phyloP scores from a whole-genome alignment of 1,284 basidiomycete species.

The Fomitiporia mediterranea region DNA sequence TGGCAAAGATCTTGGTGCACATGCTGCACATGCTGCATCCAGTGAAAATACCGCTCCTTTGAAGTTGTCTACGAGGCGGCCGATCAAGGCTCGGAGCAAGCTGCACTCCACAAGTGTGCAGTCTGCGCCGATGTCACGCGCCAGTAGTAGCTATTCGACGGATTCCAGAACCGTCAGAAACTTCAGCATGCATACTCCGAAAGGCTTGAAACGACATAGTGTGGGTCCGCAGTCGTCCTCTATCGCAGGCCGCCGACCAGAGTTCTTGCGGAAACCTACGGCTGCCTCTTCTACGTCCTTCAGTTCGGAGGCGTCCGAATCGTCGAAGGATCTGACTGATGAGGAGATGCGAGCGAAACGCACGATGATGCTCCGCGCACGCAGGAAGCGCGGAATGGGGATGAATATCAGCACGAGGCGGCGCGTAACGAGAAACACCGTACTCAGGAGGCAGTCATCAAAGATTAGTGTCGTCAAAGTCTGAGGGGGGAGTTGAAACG shows the following conservation, averaged over 20 bases:
- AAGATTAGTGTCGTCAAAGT: background rate
- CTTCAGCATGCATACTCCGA: background rate
- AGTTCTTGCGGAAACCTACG: slow-evolving; percentile 10
- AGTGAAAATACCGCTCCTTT: background rate
- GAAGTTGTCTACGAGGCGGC: background rate
- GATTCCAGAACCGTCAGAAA: background rate
- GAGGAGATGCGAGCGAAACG: slow-evolving; percentile 17
- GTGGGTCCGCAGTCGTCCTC: background rate
- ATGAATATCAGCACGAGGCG: background rate
- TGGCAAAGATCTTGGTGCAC: background rate
- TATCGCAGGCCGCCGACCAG: slow-evolving; percentile 9
- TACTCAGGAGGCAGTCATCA: slow-evolving; percentile 1
- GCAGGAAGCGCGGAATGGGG: slow-evolving; percentile 14
- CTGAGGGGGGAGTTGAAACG: background rate
- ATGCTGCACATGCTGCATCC: background rate
- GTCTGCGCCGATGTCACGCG: background rate
- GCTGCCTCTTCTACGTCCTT: slow-evolving; percentile 10
- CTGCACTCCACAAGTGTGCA: background rate
- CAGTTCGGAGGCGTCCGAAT: slow-evolving; percentile 14
- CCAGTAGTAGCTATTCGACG: background rate
- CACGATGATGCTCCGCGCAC: slow-evolving; percentile 16
- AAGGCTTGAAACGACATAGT: slow-evolving; percentile 1
- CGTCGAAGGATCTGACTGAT: slow-evolving; percentile 11
- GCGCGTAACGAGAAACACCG: background rate
- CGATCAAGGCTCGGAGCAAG: background rate